Evolutionary conservation across 176 grass and related monocot species (phyloP), one percentile per base, ranked within the genome.

Genomic region (Elaeis guineensis): DNA sequence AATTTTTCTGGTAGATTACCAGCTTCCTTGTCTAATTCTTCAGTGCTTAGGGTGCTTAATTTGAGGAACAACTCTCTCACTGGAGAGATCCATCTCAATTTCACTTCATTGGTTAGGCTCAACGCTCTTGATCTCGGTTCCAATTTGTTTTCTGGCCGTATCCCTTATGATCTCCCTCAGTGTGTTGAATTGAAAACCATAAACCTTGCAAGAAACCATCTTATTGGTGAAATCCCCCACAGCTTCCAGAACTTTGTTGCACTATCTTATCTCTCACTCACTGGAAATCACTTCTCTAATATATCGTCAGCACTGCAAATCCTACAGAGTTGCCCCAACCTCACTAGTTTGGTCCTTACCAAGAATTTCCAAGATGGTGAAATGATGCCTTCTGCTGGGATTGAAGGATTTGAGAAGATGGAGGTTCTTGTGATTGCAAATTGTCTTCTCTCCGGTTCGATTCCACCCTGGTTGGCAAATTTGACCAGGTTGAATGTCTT

Each of bases 351-450:
- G 55, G 93, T 97, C 51, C 83, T 97, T 54, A 97, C 93, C n/a
- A 88, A 71, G 0, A 97, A 92, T 29, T 97, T 97, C 50, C 84
- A 58, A 19, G 78, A 65, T 0, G 81, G 79, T 0, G 87, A 97
- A 67, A 76, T 0, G 5, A 80, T 97, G 80, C 93, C 87, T 0
- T 18, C 66, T 5, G 84, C 76, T 21, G 72, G 78, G 30, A 89
- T 97, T 67, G 50, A 59, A 44, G 93, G 93, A 61, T 97, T 97
- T 64, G 67, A 55, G 77, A 83, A 72, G 69, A 72, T 91, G 7
- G 58, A 92, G 62, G 78, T 97, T 29, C 55, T 97, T 72, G 93
- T 97, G 58, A 63, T 97, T 11, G 93, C 93, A 0, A 92, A 97
- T 35, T 97, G 93, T 16, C 77, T 71, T 18, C 93, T 97, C 67